Evolutionary conservation across 2,329 filamentous ascomycete species (phyloP).

Genomic region (Exophiala bonariae): DNA sequence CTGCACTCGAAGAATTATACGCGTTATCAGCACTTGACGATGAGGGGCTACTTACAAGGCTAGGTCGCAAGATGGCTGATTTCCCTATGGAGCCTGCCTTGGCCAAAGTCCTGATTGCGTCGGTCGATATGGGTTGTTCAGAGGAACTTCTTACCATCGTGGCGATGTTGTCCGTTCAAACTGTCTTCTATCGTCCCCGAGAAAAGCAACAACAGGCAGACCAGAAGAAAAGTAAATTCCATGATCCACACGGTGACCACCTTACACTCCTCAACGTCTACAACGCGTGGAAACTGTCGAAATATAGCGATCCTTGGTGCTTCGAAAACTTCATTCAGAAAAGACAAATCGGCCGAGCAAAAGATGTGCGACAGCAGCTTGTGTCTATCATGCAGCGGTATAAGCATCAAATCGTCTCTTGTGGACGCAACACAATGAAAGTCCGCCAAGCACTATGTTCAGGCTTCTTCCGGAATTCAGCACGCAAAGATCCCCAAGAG

Average conservation of each 20-base stretch:
- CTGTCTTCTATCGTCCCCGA: conserved; percentile 91
- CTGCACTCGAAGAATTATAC: conserved; percentile 92
- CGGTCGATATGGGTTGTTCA: conserved; percentile 82
- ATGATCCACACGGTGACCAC: conserved; percentile 92
- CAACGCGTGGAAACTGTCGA: conserved; percentile 89
- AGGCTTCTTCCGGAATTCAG: conserved; percentile 94
- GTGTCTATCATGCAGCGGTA: conserved; percentile 93
- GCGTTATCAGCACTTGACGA: conserved; percentile 89
- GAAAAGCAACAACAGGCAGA: conserved; percentile 97
- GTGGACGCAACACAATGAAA: conserved; percentile 81
- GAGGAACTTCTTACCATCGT: conserved; percentile 95
- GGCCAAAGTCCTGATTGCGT: conserved; percentile 85
- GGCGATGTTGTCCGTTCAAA: conserved; percentile 84
- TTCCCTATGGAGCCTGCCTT: conserved; percentile 96
- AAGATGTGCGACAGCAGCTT: conserved; percentile 89
- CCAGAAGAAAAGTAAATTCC: conserved; percentile 96
- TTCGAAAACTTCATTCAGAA: conserved; percentile 98
- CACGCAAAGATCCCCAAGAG: conserved; percentile 92
- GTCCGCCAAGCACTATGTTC: conserved; percentile 86
- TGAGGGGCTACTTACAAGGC: conserved; percentile 86
- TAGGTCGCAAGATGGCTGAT: conserved; percentile 96
- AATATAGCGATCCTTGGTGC: conserved; percentile 86
- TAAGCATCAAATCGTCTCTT: conserved; percentile 76
- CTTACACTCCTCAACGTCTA: conserved; percentile 95
- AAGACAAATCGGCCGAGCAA: conserved; percentile 80